phyloP scores from a whole-genome alignment of 169 alveolate genomes.

The Plasmodium berghei region DNA sequence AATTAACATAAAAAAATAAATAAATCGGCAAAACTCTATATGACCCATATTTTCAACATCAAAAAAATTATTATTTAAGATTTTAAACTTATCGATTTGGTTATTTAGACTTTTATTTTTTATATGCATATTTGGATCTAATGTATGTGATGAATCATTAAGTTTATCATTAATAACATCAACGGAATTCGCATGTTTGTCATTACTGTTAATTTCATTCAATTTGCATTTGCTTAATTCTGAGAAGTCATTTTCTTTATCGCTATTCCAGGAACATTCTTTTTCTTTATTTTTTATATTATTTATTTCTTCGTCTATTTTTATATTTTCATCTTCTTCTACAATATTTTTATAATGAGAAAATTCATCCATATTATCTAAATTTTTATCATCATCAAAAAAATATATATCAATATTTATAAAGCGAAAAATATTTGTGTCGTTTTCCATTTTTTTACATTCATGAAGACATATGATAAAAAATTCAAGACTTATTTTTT shows the following conservation, averaged over 20 bases:
- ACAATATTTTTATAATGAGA: background rate
- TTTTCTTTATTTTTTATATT: background rate
- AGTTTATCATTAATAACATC: too few relatives aligned
- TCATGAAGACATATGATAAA: slow-evolving; percentile 54
- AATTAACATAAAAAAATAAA: slow-evolving; percentile 45
- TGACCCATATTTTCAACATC: slow-evolving; percentile 28
- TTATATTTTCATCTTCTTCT: background rate
- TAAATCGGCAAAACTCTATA: slow-evolving; percentile 59
- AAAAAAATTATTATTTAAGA: slow-evolving; percentile 33
- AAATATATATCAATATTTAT: slow-evolving; percentile 71
- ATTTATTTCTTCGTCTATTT: background rate
- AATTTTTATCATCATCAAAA: background rate
- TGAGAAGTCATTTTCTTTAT: too few relatives aligned
- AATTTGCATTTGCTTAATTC: too few relatives aligned
- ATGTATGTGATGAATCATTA: too few relatives aligned
- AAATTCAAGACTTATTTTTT: slow-evolving; percentile 43
- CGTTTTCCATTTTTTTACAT: slow-evolving; percentile 47
- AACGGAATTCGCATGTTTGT: too few relatives aligned
- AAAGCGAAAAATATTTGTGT: slow-evolving; percentile 44
- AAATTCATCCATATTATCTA: background rate
- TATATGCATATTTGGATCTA: too few relatives aligned
- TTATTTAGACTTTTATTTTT: background rate
- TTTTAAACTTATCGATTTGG: slow-evolving; percentile 18
- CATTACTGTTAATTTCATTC: too few relatives aligned
- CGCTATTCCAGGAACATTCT: too few relatives aligned